Evolutionary conservation across 768 basidiomycete genomes (phyloP), one percentile per base, ranked within the genome.

Genomic region (Hygrocybe punicea): DNA sequence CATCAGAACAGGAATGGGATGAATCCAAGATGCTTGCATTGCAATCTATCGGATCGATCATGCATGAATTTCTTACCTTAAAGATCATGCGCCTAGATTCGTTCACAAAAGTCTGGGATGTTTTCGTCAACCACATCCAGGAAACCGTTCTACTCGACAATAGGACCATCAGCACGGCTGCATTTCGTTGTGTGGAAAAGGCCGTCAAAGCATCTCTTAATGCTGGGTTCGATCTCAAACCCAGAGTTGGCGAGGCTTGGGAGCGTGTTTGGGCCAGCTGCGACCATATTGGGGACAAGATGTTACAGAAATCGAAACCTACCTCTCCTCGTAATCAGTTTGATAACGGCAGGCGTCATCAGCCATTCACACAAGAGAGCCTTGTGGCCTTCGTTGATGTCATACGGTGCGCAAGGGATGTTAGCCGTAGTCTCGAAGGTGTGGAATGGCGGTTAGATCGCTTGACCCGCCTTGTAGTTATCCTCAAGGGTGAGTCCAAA

Each of bases 11-110:
- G 46, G 79, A 85, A 24, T 94, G 91, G 87, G 89, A 92, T 66
- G 93, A 96, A 60, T 91, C 91, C 0, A 91, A 92, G 67, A 84
- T 87, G 24, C 81, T 98, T 33, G 91, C 93, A 0, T 71, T 97
- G 47, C 83, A 87, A 49, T 94, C 91, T 1, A 80, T 92, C 37
- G 92, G 93, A 1, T 82, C 86, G 0, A 87, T 98, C 56, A 85
- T 96, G 68, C 80, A 83, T 60, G 87, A 90, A 50, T 97, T 95
- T 74, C 68, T 94, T 10, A 72, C 82, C 2, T 72, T 81, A 3
- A 89, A 87, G 67, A 81, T 98, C 58, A 84, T 91, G 71, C 77
- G 78, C 37, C 78, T 96, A 3, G 76, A 83, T 0, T 83, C 85
- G 2, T 96, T 92, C 65, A 69, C 73, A 11, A 77, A 81, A 36